phyloP scores from a whole-genome alignment of 2,329 filamentous ascomycete species.

The Cladosporium sp. region DNA sequence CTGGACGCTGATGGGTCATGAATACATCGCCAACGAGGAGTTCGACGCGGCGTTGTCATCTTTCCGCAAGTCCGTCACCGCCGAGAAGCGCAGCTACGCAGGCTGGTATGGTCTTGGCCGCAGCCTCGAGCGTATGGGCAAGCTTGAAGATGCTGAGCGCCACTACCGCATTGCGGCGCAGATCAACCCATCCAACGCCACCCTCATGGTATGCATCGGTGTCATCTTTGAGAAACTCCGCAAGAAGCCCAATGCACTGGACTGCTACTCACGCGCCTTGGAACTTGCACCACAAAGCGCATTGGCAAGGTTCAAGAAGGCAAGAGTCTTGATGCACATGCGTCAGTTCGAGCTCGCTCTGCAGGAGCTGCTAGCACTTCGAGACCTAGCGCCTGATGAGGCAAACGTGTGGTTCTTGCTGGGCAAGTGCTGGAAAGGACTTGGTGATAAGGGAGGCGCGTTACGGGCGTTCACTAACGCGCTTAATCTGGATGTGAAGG shows the following conservation, averaged over 20 bases:
- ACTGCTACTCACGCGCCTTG: slow-evolving; percentile 77
- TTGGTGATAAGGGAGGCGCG: slow-evolving; percentile 63
- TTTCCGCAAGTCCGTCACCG: slow-evolving; percentile 80
- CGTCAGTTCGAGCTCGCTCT: slow-evolving; percentile 66
- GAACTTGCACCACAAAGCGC: slow-evolving; percentile 76
- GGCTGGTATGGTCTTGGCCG: slow-evolving; percentile 91
- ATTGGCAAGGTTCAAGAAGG: slow-evolving; percentile 88
- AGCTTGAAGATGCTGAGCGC: slow-evolving; percentile 72
- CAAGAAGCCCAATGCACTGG: slow-evolving; percentile 71
- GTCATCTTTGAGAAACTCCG: slow-evolving; percentile 82
- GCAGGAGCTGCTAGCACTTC: slow-evolving; percentile 78
- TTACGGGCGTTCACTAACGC: slow-evolving; percentile 93
- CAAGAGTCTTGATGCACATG: slow-evolving; percentile 77
- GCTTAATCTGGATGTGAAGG: slow-evolving; percentile 93
- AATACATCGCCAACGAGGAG: slow-evolving; percentile 93
- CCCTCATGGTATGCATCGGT: slow-evolving; percentile 89
- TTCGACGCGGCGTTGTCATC: slow-evolving; percentile 89
- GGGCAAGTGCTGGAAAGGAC: slow-evolving; percentile 65
- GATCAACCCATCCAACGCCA: slow-evolving; percentile 92
- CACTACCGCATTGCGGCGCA: slow-evolving; percentile 84
- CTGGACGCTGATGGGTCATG: slow-evolving; percentile 92
- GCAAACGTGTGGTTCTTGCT: slow-evolving; percentile 94
- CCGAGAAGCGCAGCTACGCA: slow-evolving; percentile 89
- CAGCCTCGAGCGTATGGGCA: slow-evolving; percentile 53
- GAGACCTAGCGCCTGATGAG: slow-evolving; percentile 88